Base-by-base conservation (phyloP, 768 basidiomycete species). In the Boletus rex-veris region DNA sequence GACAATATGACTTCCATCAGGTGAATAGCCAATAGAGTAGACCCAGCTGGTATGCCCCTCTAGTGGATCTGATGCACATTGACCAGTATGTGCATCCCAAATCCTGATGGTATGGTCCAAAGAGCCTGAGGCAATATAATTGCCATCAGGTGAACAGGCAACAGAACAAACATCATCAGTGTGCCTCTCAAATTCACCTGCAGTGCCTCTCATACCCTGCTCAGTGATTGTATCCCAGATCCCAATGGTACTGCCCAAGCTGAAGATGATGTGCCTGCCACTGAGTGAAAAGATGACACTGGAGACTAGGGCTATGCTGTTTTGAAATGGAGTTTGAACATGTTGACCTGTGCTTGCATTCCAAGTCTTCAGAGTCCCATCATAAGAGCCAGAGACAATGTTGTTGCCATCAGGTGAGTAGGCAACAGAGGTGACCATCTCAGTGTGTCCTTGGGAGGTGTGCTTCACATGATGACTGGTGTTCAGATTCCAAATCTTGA, bases 1-100 rank as follows among this genome's bases (percentile, higher is more conserved):
- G 36, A 40, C 50, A 48, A 65, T 40, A 14, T 50, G 24, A 9
- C 39, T 61, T 2, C 70, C 69, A 55, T 71, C 64, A 33, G 72
- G 67, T 38, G 72, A 53, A 63, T 51, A 58, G 48, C 57, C 52
- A 45, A 62, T 21, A 48, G 61, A 62, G 18, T 21, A 48, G 16
- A 62, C 5, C 48, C 53, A 52, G 12, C 19, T 7, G 0, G 54
- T 53, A 7, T 62, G 61, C 2, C 49, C 63, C 3, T 0, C 0
- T 3, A 61, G 24, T 45, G 54, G 46, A 37, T 39, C 52, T 38
- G 8, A 8, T 4, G 44, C 8, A 37, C 9, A 36, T 19, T 61
- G 14, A 5, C 51, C 46, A 61, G 62, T 61, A 26, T 45, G 44
- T 45, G 48, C 9, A 45, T 64, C 16, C 61, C 61, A 62, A 1